phyloP scores from a whole-genome alignment of 2,329 filamentous ascomycete species.

The Claviceps spartinae region DNA sequence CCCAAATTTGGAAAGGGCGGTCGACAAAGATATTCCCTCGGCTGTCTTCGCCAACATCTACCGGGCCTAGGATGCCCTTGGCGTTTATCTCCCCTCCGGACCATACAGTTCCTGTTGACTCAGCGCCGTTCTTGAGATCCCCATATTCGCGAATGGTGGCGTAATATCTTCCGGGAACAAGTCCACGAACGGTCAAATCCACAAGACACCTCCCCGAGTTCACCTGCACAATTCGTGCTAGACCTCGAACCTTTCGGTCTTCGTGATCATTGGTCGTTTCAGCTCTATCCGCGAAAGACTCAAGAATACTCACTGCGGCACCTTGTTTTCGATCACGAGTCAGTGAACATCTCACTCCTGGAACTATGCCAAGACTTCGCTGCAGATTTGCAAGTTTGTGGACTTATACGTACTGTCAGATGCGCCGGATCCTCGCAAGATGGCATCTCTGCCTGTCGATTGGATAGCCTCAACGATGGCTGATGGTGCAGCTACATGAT shows the following conservation, averaged over 20 bases:
- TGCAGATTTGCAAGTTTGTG: neutral
- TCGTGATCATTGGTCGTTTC: slow-evolving; percentile 28
- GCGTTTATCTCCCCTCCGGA: slow-evolving; percentile 34
- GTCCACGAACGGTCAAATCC: slow-evolving; percentile 74
- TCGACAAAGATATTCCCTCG: slow-evolving; percentile 71
- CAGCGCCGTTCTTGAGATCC: slow-evolving; percentile 72
- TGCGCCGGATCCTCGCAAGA: slow-evolving; percentile 75
- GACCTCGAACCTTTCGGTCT: slow-evolving; percentile 56
- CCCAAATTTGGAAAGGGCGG: slow-evolving; percentile 77
- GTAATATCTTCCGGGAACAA: slow-evolving; percentile 67
- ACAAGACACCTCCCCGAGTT: slow-evolving; percentile 64
- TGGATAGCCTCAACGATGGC: slow-evolving; percentile 82
- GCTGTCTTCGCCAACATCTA: slow-evolving; percentile 64
- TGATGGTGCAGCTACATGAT: slow-evolving; percentile 59
- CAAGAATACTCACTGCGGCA: slow-evolving; percentile 88
- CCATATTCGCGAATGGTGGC: slow-evolving; percentile 78
- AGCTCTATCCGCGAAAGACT: slow-evolving; percentile 56
- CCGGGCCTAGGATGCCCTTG: slow-evolving; percentile 50
- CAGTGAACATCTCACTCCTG: neutral
- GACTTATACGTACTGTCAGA: slow-evolving; percentile 56
- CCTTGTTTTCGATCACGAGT: slow-evolving; percentile 26
- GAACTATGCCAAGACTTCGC: neutral
- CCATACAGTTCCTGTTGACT: slow-evolving; percentile 77
- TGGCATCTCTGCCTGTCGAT: slow-evolving; percentile 81
- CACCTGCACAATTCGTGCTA: slow-evolving; percentile 90